phyloP scores from a whole-genome alignment of 768 basidiomycete genomes.

The Lactifluus volemus region DNA sequence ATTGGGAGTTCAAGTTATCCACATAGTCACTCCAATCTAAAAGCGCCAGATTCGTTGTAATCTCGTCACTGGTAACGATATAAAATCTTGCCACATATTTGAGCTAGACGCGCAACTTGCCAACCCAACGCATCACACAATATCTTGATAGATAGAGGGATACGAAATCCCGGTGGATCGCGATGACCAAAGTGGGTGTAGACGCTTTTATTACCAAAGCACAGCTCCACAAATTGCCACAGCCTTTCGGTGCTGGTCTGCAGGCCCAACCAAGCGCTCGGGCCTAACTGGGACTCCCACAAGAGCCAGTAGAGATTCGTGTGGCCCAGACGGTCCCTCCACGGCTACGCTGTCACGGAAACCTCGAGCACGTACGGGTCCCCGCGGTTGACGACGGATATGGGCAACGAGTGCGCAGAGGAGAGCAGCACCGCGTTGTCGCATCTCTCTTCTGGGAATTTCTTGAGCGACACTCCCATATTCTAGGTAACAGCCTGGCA shows the following conservation, averaged over 20 bases:
- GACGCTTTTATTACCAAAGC: no score
- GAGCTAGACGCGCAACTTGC: no score
- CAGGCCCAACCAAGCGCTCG: slow-evolving; percentile 96
- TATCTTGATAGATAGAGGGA: no score
- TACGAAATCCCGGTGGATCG: no score
- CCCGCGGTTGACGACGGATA: slow-evolving; percentile 97
- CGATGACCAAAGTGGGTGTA: no score
- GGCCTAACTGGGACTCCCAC: slow-evolving; percentile 98
- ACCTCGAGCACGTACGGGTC: slow-evolving; percentile 97
- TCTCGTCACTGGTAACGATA: no score
- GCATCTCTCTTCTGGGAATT: slow-evolving; percentile 66
- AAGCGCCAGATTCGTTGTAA: no score
- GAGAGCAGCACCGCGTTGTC: slow-evolving; percentile 79
- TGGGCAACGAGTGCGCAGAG: slow-evolving; percentile 95
- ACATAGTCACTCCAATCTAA: no score
- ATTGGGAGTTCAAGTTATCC: no score
- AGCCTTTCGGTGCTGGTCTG: slow-evolving; percentile 49
- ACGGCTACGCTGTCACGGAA: slow-evolving; percentile 87
- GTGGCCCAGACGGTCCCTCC: slow-evolving; percentile 72
- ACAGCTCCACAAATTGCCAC: no score
- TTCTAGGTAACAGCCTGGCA: slow-evolving; percentile 82
- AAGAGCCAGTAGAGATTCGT: slow-evolving; percentile 86
- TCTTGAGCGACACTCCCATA: slow-evolving; percentile 69
- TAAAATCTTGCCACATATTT: no score
- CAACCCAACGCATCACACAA: no score